A percentile compares a stretch with the other conserved stretches of the same genome.
Evolutionary conservation across 257 asterid genomes (phyloP).

Genomic region (Solanum arcanum): DNA sequence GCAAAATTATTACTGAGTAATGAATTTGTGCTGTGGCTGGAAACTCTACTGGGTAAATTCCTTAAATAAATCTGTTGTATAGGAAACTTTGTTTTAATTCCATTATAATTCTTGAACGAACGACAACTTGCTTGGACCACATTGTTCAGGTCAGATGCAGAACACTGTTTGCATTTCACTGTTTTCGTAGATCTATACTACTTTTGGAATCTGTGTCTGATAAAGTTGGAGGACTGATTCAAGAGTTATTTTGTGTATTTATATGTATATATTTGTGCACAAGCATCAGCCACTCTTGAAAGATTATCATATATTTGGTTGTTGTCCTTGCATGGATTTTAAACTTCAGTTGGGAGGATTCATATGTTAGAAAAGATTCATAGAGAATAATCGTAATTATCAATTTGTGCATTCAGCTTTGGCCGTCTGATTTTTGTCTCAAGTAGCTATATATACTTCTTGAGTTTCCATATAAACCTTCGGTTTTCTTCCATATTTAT

Average conservation of each 20-base stretch:
- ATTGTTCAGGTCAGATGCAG: background rate
- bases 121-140: background rate
- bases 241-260: background rate
- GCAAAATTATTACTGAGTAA: background rate
- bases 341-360: background rate
- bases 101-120: background rate
- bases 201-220: background rate
- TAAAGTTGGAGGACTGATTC: background rate
- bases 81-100: background rate
- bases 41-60: background rate
- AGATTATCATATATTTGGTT: background rate
- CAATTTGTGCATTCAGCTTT: background rate
- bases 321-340: background rate
- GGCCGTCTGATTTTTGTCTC: background rate
- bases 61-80: background rate
- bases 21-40: background rate
- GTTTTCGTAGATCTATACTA: background rate
- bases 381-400: background rate
- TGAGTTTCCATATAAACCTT: background rate
- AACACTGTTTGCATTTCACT: background rate
- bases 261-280: background rate
- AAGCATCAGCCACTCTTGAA: background rate
- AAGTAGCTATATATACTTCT: background rate
- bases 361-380: background rate
- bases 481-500: background rate